phyloP scores from a whole-genome alignment of 2,329 filamentous ascomycete species.

The Cercospora berteroae region DNA sequence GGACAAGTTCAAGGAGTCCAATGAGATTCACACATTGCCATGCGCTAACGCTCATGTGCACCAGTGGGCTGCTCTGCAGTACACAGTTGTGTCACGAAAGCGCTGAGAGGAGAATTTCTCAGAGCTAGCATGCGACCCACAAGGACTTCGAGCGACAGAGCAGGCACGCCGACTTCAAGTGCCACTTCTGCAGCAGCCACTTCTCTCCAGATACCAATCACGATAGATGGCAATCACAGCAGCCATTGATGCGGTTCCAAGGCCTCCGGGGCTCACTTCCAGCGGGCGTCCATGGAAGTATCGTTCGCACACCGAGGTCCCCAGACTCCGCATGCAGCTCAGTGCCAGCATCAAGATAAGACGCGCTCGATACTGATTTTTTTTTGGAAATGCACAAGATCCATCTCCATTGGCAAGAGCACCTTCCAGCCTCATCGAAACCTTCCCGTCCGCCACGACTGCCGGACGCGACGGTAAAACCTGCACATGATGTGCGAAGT shows the following conservation, averaged over 20 bases:
- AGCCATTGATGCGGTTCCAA: not conserved
- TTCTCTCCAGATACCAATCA: not conserved
- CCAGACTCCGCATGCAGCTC: not conserved
- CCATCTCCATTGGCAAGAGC: not conserved
- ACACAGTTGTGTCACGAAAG: not conserved
- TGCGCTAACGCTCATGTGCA: not conserved
- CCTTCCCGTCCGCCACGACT: not conserved
- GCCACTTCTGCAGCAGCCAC: not conserved
- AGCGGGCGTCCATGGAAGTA: not conserved
- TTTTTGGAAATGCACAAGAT: not conserved
- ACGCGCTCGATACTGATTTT: not conserved
- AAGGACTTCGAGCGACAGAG: not conserved
- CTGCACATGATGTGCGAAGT: not conserved
- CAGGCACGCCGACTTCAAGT: not conserved
- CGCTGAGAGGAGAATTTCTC: not conserved
- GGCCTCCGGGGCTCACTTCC: not conserved
- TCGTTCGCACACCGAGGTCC: not conserved
- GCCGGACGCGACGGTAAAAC: not conserved
- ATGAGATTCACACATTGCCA: not conserved
- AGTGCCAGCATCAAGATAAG: not conserved
- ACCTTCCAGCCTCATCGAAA: not conserved
- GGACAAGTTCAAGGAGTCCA: conserved; percentile 7
- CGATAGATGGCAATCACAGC: not conserved
- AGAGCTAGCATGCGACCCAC: not conserved
- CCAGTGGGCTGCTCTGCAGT: not conserved